Percentiles rank a stretch among this genome's conserved stretches.
Evolutionary conservation across 2,329 filamentous ascomycete genomes (phyloP).

Genomic region (Colletotrichum sp.): DNA sequence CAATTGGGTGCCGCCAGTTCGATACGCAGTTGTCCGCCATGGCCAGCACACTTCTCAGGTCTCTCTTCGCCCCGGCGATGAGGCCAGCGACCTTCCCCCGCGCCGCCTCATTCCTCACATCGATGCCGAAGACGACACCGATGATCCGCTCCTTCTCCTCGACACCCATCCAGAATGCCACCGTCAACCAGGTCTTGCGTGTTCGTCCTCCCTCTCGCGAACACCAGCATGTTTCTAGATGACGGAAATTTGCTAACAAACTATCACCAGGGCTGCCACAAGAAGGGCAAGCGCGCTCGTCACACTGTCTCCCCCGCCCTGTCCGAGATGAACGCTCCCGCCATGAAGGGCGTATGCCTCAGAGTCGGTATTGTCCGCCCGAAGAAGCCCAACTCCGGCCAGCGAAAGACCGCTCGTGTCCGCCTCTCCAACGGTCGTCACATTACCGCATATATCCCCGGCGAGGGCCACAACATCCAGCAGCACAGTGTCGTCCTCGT

Average conservation of each 20-base stretch:
- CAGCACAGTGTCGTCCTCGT: constrained; percentile 98
- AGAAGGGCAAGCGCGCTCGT: constrained; percentile 74
- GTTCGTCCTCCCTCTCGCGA: constrained; percentile 33
- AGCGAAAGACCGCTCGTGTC: constrained; percentile 94
- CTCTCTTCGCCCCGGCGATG: constrained; percentile 33
- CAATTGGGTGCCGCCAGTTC: background rate
- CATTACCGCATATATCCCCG: constrained; percentile 93
- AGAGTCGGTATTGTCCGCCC: constrained; percentile 93
- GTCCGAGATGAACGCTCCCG: constrained; percentile 69
- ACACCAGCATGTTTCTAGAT: background rate
- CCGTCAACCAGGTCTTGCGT: constrained; percentile 75
- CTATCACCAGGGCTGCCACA: constrained; percentile 70
- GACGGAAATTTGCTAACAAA: background rate
- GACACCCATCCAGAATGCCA: constrained; percentile 62
- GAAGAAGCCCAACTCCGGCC: constrained; percentile 98
- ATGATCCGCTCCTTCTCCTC: constrained; percentile 59
- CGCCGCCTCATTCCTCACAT: constrained; percentile 17
- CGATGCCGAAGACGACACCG: constrained; percentile 16
- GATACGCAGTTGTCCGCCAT: constrained; percentile 23
- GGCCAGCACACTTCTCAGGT: constrained; percentile 39
- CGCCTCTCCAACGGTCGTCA: constrained; percentile 85
- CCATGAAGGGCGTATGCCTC: constrained; percentile 94
- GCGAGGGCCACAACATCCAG: constrained; percentile 98
- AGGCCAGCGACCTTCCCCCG: constrained; percentile 24
- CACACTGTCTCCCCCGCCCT: constrained; percentile 90